phyloP scores from a whole-genome alignment of 805 yeast species.

The Ogataea nitratoaversa region DNA sequence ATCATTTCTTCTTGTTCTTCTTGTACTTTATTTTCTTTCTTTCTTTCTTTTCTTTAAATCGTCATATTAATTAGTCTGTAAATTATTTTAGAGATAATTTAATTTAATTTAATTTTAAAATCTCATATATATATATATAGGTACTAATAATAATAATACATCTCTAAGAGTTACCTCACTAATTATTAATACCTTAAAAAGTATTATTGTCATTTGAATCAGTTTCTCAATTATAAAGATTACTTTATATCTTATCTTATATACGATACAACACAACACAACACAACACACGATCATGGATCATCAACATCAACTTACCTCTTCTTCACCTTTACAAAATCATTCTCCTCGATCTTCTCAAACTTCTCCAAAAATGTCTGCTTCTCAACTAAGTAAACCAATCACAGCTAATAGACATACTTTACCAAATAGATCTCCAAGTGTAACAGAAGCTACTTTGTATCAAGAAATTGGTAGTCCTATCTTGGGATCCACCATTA shows the following conservation, averaged over 20 bases:
- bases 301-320: background rate
- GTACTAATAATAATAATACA: too few species aligned
- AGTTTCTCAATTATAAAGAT: too few species aligned
- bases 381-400: conserved; percentile 14
- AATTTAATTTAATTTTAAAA: too few species aligned
- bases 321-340: background rate
- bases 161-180: too few species aligned
- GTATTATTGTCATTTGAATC: too few species aligned
- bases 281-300: background rate
- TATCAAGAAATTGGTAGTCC: conserved; percentile 3
- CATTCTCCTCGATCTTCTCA: too few species aligned
- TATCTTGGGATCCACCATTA: conserved; percentile 2
- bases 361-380: conserved; percentile 14
- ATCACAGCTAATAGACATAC: conserved; percentile 18
- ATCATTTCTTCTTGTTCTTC: conserved; percentile 1
- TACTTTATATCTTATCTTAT: too few species aligned
- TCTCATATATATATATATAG: too few species aligned
- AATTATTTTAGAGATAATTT: too few species aligned
- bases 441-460: conserved; percentile 14
- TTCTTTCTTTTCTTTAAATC: background rate
- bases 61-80: too few species aligned
- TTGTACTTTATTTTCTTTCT: background rate
- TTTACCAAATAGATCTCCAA: conserved; percentile 22
- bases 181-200: too few species aligned
- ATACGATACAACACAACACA: too few species aligned